A percentile compares a stretch with the other conserved stretches of the same genome.
Conservation (phyloP, 2,329 filamentous ascomycete genomes). For the Incumbomyces lentus region DNA sequence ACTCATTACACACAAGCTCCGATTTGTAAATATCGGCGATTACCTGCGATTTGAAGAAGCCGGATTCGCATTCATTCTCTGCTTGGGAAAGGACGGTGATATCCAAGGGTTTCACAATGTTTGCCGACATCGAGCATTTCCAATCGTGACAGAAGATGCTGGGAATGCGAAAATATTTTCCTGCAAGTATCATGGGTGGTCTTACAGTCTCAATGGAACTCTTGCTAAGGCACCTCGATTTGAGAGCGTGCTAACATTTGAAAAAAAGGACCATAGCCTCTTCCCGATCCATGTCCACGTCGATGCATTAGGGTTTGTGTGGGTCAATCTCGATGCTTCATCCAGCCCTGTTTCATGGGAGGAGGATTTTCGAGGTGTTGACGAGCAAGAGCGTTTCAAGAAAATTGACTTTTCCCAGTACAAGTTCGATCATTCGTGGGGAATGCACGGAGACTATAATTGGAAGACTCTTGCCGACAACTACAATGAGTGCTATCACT, state of each 20-base stretch:
- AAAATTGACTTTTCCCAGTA: conserved; percentile 45
- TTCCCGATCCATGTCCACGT: conserved; percentile 20
- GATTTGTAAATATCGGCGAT: conserved; percentile 40
- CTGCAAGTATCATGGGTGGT: conserved; percentile 51
- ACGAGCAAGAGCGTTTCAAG: conserved; percentile 36
- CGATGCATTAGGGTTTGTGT: conserved; percentile 37
- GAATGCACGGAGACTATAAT: conserved; percentile 48
- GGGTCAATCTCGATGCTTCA: conserved; percentile 45
- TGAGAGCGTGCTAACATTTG: conserved; percentile 45
- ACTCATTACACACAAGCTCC: conserved; percentile 28
- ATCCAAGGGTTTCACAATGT: conserved; percentile 54
- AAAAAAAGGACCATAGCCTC: conserved; percentile 46
- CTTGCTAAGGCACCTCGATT: conserved; percentile 51
- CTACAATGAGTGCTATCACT: conserved; percentile 52
- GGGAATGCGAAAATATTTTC: conserved; percentile 28
- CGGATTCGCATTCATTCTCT: conserved; percentile 45
- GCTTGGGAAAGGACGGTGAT: conserved; percentile 38
- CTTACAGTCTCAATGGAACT: conserved; percentile 46
- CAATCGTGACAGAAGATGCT: conserved; percentile 31
- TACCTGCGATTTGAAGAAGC: conserved; percentile 17
- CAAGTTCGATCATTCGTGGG: conserved; percentile 47
- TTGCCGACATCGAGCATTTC: conserved; percentile 49
- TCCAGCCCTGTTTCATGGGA: conserved; percentile 35
- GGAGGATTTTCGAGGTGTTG: conserved; percentile 42
- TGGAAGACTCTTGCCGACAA: conserved; percentile 54